phyloP scores from a whole-genome alignment of 148 eudicot species.

The Mesembryanthemum crystallinum region DNA sequence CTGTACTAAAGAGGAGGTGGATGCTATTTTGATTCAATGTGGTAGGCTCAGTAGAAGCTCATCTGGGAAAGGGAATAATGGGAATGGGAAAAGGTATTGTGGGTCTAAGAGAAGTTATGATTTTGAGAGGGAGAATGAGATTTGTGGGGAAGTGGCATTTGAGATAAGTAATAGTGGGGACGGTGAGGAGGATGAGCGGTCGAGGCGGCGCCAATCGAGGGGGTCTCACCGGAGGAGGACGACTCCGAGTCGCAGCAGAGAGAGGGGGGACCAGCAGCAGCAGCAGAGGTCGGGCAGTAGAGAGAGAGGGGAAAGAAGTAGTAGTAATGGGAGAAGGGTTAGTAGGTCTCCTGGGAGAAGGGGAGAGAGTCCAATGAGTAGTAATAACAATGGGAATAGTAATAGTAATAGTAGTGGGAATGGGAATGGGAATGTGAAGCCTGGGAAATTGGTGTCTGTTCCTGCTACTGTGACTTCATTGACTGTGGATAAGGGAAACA shows the following conservation, averaged over 20 bases:
- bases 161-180: not conserved
- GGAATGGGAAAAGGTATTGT: slow-evolving; percentile 48
- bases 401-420: slow-evolving; percentile 6
- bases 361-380: slow-evolving; percentile 67
- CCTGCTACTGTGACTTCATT: slow-evolving; percentile 74
- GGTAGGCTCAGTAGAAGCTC: slow-evolving; percentile 86
- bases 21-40: slow-evolving; percentile 86
- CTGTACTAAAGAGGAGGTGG: slow-evolving; percentile 87
- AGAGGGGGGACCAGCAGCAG: slow-evolving; percentile 44
- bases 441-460: slow-evolving; percentile 88
- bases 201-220: slow-evolving; percentile 46
- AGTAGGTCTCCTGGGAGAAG: slow-evolving; percentile 84
- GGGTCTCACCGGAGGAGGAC: slow-evolving; percentile 53
- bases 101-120: slow-evolving; percentile 93
- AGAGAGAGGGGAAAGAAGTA: slow-evolving; percentile 45
- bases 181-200: slow-evolving; percentile 34
- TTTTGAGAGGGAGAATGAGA: slow-evolving; percentile 58
- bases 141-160: slow-evolving; percentile 9
- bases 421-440: slow-evolving; percentile 35
- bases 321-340: slow-evolving; percentile 53
- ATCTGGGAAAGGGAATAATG: slow-evolving; percentile 47
- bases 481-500: slow-evolving; percentile 51
- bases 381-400: slow-evolving; percentile 1
- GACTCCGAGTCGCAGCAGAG: slow-evolving; percentile 82
- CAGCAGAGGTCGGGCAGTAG: slow-evolving; percentile 55